phyloP scores from a whole-genome alignment of 768 basidiomycete genomes.

The Termitomyces heimii region DNA sequence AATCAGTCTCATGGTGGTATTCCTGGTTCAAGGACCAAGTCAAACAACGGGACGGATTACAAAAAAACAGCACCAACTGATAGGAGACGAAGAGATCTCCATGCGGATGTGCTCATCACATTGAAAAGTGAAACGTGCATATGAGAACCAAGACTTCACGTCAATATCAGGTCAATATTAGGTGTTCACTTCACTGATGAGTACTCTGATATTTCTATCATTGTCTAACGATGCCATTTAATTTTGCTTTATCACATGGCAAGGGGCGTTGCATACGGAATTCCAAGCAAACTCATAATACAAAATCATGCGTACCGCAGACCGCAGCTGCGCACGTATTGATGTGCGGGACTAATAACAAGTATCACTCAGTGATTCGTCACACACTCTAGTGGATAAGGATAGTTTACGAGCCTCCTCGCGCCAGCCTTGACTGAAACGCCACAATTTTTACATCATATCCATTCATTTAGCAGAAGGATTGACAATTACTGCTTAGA shows the following conservation, averaged over 20 bases:
- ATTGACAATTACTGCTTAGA: background rate
- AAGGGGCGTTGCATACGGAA: background rate
- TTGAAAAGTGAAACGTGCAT: background rate
- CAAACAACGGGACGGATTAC: no score
- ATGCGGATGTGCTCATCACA: no score
- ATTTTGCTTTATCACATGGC: background rate
- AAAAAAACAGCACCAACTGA: no score
- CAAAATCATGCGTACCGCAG: background rate
- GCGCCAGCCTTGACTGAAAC: constrained; percentile 32
- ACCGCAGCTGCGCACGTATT: constrained; percentile 29
- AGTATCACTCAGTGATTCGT: background rate
- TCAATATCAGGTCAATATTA: no score
- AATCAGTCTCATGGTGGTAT: background rate
- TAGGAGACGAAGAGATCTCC: no score
- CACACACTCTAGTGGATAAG: background rate
- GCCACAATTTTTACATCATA: background rate
- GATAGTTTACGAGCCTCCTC: constrained; percentile 34
- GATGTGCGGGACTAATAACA: constrained; percentile 32
- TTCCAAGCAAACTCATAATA: background rate
- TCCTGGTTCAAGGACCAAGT: no score
- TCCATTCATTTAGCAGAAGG: background rate
- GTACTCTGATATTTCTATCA: background rate
- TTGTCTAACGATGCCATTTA: background rate
- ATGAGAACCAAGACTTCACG: background rate
- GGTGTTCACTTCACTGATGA: background rate